A percentile compares a stretch with the other conserved stretches of the same genome.
These are phyloP conservation scores for Graphium sp. DNA, from an alignment of 2,329 filamentous ascomycete species.

Conservation along the genomic window DNA sequence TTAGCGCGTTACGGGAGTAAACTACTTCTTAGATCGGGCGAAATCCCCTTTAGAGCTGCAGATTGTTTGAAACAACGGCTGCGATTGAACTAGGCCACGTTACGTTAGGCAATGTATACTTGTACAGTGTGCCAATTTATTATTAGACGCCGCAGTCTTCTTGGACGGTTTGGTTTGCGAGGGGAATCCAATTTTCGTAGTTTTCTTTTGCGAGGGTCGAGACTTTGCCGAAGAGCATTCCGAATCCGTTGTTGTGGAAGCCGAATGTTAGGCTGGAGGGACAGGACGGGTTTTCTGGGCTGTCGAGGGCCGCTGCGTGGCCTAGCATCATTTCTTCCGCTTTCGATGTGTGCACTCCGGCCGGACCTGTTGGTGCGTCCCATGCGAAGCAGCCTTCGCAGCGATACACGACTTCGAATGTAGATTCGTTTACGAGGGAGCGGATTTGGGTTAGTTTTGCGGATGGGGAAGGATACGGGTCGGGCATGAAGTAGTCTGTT, in stretches of 20 bases:
- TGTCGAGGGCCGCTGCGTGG: conserved; percentile 32
- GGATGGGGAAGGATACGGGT: conserved; percentile 25
- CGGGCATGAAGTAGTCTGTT: conserved; percentile 40
- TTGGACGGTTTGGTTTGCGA: background rate
- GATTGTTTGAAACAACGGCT: too few species aligned
- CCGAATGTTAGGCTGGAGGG: conserved; percentile 22
- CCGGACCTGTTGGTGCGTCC: conserved; percentile 25
- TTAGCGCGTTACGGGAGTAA: too few species aligned
- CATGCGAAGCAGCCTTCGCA: conserved; percentile 21
- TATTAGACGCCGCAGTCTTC: conserved; percentile 1
- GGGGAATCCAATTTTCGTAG: background rate
- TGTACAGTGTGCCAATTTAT: too few species aligned
- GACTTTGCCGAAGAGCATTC: conserved; percentile 1
- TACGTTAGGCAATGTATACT: too few species aligned
- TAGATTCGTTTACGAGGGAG: conserved; percentile 35
- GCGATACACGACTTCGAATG: conserved; percentile 35
- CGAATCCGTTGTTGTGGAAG: conserved; percentile 2
- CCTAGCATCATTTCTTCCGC: conserved; percentile 29
- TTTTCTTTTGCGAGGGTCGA: background rate
- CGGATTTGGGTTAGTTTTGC: conserved; percentile 45
- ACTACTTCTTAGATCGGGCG: too few species aligned
- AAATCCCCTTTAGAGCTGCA: too few species aligned
- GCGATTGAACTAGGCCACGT: too few species aligned
- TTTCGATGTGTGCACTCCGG: conserved; percentile 24
- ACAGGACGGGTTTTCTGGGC: conserved; percentile 22